Conservation (phyloP, 495 filamentous ascomycete genomes). For the Tricharina praecox region DNA sequence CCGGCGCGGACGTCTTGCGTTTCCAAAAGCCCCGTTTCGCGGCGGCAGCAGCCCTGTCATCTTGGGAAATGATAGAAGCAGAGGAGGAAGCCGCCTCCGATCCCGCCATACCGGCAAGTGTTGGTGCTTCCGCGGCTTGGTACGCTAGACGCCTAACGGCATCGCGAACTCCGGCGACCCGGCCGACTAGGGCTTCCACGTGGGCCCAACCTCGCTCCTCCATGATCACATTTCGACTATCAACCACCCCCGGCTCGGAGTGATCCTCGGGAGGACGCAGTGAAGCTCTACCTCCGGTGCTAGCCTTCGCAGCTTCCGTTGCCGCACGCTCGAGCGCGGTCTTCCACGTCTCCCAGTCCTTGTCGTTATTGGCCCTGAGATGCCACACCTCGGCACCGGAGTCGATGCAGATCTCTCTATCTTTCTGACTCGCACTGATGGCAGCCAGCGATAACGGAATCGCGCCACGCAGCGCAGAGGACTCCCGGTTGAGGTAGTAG, state of each 20-base stretch:
- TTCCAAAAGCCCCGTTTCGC: constrained; percentile 66
- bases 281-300: constrained; percentile 14
- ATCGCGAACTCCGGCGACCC: constrained; percentile 75
- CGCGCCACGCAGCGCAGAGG: constrained; percentile 72
- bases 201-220: constrained; percentile 64
- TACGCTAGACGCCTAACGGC: constrained; percentile 60
- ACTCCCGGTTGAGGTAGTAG: constrained; percentile 88
- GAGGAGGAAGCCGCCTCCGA: constrained; percentile 19
- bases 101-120: constrained; percentile 14
- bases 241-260: neutral
- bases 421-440: constrained; percentile 68
- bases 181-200: constrained; percentile 64
- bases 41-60: constrained; percentile 17
- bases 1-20: constrained; percentile 47
- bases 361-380: constrained; percentile 60
- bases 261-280: constrained; percentile 8
- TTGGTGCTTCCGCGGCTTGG: constrained; percentile 57
- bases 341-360: constrained; percentile 78
- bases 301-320: constrained; percentile 21
- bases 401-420: constrained; percentile 86
- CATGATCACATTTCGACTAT: constrained; percentile 32
- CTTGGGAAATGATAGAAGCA: constrained; percentile 30
- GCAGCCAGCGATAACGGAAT: constrained; percentile 84
- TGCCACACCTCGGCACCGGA: constrained; percentile 97
- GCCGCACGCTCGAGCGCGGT: constrained; percentile 65